These are phyloP conservation scores for Aspergillus udagawae DNA, from an alignment of 2,329 filamentous ascomycete genomes.

Conservation along the genomic window DNA sequence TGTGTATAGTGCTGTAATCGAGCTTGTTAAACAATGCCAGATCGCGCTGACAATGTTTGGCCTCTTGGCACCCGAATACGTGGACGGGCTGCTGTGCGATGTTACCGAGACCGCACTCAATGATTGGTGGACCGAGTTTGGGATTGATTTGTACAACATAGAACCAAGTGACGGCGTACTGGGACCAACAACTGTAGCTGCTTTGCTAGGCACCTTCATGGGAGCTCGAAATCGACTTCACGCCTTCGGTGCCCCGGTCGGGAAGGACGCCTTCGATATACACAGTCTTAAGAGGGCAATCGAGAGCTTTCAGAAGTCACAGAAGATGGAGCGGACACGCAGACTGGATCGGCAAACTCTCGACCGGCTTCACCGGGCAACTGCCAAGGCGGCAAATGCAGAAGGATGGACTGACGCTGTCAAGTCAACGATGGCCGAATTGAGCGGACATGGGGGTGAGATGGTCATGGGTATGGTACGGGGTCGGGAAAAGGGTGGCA, in stretches of 20 bases:
- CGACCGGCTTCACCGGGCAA: constrained; percentile 73
- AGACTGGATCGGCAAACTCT: constrained; percentile 80
- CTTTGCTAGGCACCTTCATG: constrained; percentile 79
- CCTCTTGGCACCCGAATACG: constrained; percentile 80
- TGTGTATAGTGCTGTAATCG: constrained; percentile 72
- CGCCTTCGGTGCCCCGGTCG: constrained; percentile 75
- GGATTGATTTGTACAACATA: constrained; percentile 84
- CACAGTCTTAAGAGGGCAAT: constrained; percentile 78
- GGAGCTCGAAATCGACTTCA: constrained; percentile 86
- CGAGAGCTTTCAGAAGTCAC: constrained; percentile 81
- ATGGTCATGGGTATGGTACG: constrained; percentile 94
- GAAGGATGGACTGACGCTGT: constrained; percentile 91
- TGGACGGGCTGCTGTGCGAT: constrained; percentile 89
- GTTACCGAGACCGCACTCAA: constrained; percentile 83
- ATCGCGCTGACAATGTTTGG: constrained; percentile 83
- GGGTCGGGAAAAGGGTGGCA: constrained; percentile 78
- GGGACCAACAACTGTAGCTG: constrained; percentile 86
- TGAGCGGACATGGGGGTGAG: constrained; percentile 89
- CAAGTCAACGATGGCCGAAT: constrained; percentile 89
- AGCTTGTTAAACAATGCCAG: constrained; percentile 89
- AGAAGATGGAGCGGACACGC: constrained; percentile 73
- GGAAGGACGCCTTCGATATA: constrained; percentile 89
- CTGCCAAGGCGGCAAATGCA: constrained; percentile 82
- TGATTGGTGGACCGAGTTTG: constrained; percentile 96
- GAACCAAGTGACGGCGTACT: constrained; percentile 91